A percentile compares a stretch with the other conserved stretches of the same genome.
Evolutionary conservation across 2,329 filamentous ascomycete genomes (phyloP).

Genomic region (Colletotrichum eremochloae): DNA sequence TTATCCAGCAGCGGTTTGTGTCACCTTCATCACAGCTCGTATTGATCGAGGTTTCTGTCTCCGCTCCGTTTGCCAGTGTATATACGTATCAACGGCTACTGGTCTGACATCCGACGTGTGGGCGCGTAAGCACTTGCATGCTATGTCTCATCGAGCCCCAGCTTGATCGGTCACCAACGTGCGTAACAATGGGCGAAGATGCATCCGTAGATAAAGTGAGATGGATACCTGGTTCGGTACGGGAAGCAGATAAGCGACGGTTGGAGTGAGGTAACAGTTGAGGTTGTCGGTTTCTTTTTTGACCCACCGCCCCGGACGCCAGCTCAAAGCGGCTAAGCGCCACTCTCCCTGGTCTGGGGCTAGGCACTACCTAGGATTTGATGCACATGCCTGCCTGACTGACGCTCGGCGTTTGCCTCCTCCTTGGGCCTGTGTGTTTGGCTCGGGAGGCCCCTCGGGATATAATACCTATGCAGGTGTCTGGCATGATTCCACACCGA

Average conservation of each 20-base stretch:
- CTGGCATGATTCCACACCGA: neutral
- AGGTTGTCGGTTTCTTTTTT: neutral
- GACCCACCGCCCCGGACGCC: neutral
- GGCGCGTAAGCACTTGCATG: neutral
- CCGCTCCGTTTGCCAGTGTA: conserved; percentile 2
- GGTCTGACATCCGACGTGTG: neutral
- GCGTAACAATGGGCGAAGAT: neutral
- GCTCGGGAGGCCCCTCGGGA: neutral
- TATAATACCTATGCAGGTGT: neutral
- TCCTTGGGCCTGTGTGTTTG: neutral
- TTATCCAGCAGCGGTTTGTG: conserved; percentile 8
- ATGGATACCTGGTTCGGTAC: neutral
- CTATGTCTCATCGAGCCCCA: neutral
- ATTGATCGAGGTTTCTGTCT: conserved; percentile 6
- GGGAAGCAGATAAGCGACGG: neutral
- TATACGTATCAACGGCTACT: neutral
- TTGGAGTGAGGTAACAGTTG: neutral
- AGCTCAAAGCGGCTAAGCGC: neutral
- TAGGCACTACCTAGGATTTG: neutral
- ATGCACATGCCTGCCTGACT: neutral
- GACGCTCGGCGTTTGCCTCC: neutral
- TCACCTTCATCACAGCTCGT: conserved; percentile 4
- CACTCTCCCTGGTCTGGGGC: neutral
- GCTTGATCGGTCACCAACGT: neutral
- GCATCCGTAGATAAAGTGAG: neutral